phyloP scores from a whole-genome alignment of 305 asterid species.

The Coffea humblotiana region DNA sequence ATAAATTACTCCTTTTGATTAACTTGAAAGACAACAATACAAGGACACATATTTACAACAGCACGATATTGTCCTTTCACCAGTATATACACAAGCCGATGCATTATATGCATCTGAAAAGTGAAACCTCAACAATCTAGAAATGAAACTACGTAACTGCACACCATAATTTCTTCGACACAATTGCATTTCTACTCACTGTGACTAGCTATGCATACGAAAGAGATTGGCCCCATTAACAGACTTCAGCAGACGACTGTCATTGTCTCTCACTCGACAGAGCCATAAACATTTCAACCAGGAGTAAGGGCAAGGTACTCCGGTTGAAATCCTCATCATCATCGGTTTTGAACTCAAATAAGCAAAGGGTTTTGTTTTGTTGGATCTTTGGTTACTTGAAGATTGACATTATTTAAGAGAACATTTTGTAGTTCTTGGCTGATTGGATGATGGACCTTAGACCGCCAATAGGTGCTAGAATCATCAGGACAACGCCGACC shows the following conservation, averaged over 20 bases:
- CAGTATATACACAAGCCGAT: neutral
- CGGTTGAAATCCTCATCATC: neutral
- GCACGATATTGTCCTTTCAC: neutral
- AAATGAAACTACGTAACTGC: too few species aligned
- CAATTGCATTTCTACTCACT: neutral
- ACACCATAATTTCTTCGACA: neutral
- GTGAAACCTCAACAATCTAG: neutral
- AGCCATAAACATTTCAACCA: neutral
- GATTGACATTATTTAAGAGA: conserved; percentile 20
- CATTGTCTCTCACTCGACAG: neutral
- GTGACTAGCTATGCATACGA: neutral
- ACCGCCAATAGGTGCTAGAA: conserved; percentile 72
- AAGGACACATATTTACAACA: neutral
- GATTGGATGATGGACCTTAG: conserved; percentile 54
- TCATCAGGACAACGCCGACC: conserved; percentile 47
- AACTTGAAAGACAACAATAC: neutral
- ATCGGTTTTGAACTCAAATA: neutral
- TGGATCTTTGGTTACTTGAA: neutral
- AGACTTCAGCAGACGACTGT: too few species aligned
- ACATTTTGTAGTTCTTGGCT: conserved; percentile 52
- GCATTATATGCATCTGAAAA: neutral
- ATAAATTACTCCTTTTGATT: too few species aligned
- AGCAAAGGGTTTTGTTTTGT: neutral
- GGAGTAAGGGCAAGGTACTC: neutral
- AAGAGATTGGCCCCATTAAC: too few species aligned